Percentiles rank a stretch among this genome's conserved stretches.
phyloP scores from a whole-genome alignment of 1,139 yeast species.

The Debaryomyces nepalensis region DNA sequence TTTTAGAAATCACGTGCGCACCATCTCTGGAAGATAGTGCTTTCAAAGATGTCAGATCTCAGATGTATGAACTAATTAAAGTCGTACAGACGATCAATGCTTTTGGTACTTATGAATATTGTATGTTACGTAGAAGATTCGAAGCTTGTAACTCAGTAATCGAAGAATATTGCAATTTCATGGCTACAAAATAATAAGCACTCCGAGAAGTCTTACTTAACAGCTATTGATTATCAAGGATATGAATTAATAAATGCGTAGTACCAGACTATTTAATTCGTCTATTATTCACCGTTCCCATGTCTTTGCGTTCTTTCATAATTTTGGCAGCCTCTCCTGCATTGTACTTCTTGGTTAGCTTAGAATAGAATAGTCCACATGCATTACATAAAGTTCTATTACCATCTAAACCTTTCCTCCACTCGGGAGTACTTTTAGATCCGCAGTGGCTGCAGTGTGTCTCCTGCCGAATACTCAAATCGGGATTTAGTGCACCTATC shows the following conservation, averaged over 20 bases:
- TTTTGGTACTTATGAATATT: too few relatives aligned
- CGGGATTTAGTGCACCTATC: conserved; percentile 25
- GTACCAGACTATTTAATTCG: conserved; percentile 23
- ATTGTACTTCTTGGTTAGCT: conserved; percentile 35
- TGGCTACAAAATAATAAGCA: too few relatives aligned
- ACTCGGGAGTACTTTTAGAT: conserved; percentile 45
- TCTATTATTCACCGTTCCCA: conserved; percentile 27
- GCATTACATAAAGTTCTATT: conserved; percentile 51
- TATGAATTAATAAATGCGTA: too few relatives aligned
- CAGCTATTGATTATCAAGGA: too few relatives aligned
- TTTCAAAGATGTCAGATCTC: too few relatives aligned
- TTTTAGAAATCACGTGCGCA: conserved; percentile 9
- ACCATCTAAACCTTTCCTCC: conserved; percentile 53
- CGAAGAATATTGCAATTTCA: too few relatives aligned
- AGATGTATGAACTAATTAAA: too few relatives aligned
- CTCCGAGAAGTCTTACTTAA: too few relatives aligned
- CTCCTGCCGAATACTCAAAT: conserved; percentile 23
- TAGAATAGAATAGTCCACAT: conserved; percentile 48
- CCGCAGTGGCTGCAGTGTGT: conserved; percentile 35
- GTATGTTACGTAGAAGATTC: too few relatives aligned
- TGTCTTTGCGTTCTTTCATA: conserved; percentile 32
- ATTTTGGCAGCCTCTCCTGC: conserved; percentile 29
- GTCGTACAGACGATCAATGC: too few relatives aligned
- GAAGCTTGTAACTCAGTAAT: too few relatives aligned
- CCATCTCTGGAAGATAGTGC: too few relatives aligned